Conservation (phyloP, 108 stramenopile species). For the Stephanodiscus triporus region DNA sequence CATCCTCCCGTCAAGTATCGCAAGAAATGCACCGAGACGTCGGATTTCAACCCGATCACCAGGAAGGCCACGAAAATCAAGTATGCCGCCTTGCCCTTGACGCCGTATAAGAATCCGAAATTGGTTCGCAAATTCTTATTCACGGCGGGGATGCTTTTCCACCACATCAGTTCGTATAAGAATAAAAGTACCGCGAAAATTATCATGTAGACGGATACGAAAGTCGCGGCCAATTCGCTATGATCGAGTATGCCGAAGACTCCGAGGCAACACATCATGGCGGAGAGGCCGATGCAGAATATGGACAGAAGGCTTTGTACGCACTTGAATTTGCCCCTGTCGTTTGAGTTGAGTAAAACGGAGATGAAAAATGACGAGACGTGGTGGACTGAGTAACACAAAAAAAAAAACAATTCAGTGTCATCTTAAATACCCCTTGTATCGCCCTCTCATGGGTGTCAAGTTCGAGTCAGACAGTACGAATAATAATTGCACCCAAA, state of each 20-base stretch:
- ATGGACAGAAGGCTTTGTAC: constrained; percentile 60
- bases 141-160: constrained; percentile 62
- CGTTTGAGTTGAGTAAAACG: not conserved
- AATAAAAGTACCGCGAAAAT: constrained; percentile 77
- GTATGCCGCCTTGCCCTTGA: constrained; percentile 79
- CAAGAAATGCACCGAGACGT: constrained; percentile 52
- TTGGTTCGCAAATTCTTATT: constrained; percentile 80
- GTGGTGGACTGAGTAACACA: not conserved
- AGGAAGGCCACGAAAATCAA: constrained; percentile 89
- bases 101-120: constrained; percentile 90
- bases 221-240: constrained; percentile 62
- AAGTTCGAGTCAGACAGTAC: constrained; percentile 18
- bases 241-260: constrained; percentile 71
- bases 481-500: constrained; percentile 24
- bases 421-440: not conserved
- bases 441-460: not conserved
- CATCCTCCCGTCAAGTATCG: constrained; percentile 63
- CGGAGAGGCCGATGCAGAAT: constrained; percentile 71
- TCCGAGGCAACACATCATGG: constrained; percentile 78
- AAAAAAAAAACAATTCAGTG: constrained; percentile 9
- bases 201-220: constrained; percentile 86
- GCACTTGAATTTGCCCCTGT: constrained; percentile 48
- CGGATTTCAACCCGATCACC: constrained; percentile 67
- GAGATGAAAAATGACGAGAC: not conserved
- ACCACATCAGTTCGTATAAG: constrained; percentile 87